Conservation (phyloP, 2,329 filamentous ascomycete genomes). For the Calycina marina region DNA sequence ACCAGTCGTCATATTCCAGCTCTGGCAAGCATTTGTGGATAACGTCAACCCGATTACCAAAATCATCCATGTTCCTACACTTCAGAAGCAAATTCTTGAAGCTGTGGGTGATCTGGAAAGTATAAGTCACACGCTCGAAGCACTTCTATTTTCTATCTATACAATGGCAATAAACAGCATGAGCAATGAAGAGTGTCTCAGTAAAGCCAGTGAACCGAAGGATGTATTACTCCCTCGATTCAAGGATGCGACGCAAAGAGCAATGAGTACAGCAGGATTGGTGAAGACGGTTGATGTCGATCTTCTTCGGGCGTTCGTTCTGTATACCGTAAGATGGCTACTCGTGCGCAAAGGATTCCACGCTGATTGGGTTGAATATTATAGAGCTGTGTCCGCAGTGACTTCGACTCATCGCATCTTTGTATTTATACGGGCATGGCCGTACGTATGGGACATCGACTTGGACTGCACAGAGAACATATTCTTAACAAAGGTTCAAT, state of each 20-base stretch:
- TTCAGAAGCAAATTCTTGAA: constrained; percentile 51
- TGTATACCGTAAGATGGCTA: constrained; percentile 33
- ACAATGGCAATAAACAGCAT: constrained; percentile 43
- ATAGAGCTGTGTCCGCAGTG: constrained; percentile 43
- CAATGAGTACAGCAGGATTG: constrained; percentile 28
- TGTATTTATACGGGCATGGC: too few species aligned
- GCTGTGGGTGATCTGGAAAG: constrained; percentile 40
- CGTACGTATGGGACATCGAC: constrained; percentile 50
- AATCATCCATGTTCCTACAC: constrained; percentile 53
- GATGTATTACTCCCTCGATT: constrained; percentile 26
- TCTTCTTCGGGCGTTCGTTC: constrained; percentile 34
- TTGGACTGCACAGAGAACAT: constrained; percentile 54
- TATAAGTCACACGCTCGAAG: constrained; percentile 43
- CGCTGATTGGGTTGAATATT: constrained; percentile 32
- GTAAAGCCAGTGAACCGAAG: constrained; percentile 24
- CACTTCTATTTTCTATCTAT: constrained; percentile 52
- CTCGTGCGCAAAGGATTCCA: constrained; percentile 12
- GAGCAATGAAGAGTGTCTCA: constrained; percentile 35
- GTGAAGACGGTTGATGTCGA: constrained; percentile 28
- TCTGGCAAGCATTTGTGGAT: constrained; percentile 64
- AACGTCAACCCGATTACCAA: constrained; percentile 65
- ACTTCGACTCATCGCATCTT: too few species aligned
- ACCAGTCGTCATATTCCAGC: constrained; percentile 50
- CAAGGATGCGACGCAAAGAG: constrained; percentile 31
- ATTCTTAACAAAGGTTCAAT: constrained; percentile 28